These are phyloP conservation scores for Thermoascus crustaceus DNA, from an alignment of 2,329 filamentous ascomycete species.

Conservation along the genomic window DNA sequence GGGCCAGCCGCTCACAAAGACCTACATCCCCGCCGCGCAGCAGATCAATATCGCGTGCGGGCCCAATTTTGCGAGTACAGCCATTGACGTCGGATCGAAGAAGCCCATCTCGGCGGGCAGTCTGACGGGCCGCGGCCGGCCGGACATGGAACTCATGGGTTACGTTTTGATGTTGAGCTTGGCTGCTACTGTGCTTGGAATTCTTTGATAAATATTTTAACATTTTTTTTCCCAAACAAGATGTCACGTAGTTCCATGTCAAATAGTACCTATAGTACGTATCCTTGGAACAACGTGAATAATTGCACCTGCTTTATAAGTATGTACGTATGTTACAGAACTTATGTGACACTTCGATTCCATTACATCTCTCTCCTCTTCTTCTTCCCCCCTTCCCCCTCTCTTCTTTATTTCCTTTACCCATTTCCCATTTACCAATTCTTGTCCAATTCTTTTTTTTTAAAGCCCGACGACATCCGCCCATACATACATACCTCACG, in stretches of 20 bases:
- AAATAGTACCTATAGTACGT: background rate
- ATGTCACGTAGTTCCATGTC: background rate
- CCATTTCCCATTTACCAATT: too few relatives aligned
- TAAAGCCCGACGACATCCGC: too few relatives aligned
- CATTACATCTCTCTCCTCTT: too few relatives aligned
- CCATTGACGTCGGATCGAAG: conserved; percentile 27
- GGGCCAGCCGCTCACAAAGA: conserved; percentile 56
- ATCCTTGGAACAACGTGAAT: too few relatives aligned
- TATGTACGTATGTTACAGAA: too few relatives aligned
- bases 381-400: too few relatives aligned
- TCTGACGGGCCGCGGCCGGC: conserved; percentile 2
- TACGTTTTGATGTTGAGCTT: background rate
- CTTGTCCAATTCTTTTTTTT: too few relatives aligned
- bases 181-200: background rate
- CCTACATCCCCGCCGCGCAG: conserved; percentile 63
- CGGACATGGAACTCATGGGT: background rate
- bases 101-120: conserved; percentile 6
- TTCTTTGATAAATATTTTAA: too few relatives aligned
- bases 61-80: conserved; percentile 44
- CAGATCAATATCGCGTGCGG: conserved; percentile 62
- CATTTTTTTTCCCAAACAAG: background rate
- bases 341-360: too few relatives aligned
- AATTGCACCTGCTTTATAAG: too few relatives aligned
- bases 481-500: too few relatives aligned
- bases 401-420: too few relatives aligned